These are phyloP conservation scores for Salix arbutifolia DNA, from an alignment of 345 rosid genomes.

Conservation along the genomic window DNA sequence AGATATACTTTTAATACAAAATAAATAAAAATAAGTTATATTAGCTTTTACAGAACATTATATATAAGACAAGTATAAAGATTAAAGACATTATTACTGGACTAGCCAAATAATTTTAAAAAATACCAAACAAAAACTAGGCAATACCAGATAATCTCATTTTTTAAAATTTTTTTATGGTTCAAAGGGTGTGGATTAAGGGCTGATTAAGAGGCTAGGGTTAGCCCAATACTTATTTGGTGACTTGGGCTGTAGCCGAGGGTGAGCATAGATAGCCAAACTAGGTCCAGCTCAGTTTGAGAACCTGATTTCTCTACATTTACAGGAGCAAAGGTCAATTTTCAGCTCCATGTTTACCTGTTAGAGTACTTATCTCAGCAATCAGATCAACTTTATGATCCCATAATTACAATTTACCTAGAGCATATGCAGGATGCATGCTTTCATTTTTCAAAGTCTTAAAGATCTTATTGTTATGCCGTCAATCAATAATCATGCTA, in stretches of 20 bases:
- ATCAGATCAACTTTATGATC: neutral
- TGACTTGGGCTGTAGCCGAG: neutral
- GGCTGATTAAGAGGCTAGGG: neutral
- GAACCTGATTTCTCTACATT: neutral
- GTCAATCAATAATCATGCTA: slow-evolving; percentile 7
- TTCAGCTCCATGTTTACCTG: neutral
- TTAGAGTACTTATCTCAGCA: neutral
- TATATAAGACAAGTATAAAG: too few relatives aligned
- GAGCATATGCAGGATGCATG: neutral
- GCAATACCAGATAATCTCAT: neutral
- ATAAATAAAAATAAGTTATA: too few relatives aligned
- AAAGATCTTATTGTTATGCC: slow-evolving; percentile 6
- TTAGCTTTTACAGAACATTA: too few relatives aligned
- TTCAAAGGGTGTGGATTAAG: neutral
- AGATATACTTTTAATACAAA: too few relatives aligned
- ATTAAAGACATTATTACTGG: too few relatives aligned
- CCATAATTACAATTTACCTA: neutral
- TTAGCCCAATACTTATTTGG: neutral
- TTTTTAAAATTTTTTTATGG: neutral
- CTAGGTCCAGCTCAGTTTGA: neutral
- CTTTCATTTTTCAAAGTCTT: neutral
- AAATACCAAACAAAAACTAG: too few relatives aligned
- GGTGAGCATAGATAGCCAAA: neutral
- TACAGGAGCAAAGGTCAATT: neutral
- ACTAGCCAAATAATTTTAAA: too few relatives aligned